Conservation (phyloP, 2,329 filamentous ascomycete species). For the Periconia sp. region DNA sequence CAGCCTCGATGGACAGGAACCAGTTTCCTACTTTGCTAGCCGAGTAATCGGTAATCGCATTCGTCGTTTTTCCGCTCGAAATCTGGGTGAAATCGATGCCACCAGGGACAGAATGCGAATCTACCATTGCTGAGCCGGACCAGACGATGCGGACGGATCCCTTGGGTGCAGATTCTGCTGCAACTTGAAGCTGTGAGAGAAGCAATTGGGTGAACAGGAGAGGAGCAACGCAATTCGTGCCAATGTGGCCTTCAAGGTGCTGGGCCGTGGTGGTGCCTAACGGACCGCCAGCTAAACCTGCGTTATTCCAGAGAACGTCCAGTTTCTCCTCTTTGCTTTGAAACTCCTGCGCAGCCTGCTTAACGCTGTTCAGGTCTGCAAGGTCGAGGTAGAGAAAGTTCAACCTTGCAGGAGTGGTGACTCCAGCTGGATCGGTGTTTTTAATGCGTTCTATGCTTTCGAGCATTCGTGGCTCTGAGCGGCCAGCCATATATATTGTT, state of each 20-base stretch:
- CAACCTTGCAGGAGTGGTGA: conserved; percentile 28
- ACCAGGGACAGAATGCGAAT: conserved; percentile 7
- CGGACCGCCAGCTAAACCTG: conserved; percentile 33
- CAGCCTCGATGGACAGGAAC: conserved; percentile 18
- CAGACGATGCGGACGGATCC: conserved; percentile 44
- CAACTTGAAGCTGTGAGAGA: conserved; percentile 35
- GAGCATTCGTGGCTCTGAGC: conserved; percentile 41
- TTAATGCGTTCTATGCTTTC: conserved; percentile 55
- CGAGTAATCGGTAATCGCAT: conserved; percentile 14
- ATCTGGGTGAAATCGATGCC: conserved; percentile 6
- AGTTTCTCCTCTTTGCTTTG: conserved; percentile 43
- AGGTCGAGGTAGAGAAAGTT: conserved; percentile 42
- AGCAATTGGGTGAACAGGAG: conserved; percentile 47
- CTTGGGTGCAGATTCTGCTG: conserved; percentile 24
- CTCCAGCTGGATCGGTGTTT: conserved; percentile 21
- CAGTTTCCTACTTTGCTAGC: conserved; percentile 20
- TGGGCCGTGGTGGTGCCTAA: conserved; percentile 17
- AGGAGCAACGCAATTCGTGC: conserved; percentile 46
- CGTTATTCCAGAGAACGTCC: conserved; percentile 48
- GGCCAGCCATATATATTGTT: conserved; percentile 60
- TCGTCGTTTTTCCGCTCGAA: conserved; percentile 7
- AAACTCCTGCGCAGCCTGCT: conserved; percentile 42
- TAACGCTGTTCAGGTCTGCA: conserved; percentile 44
- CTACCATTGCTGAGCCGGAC: conserved; percentile 16
- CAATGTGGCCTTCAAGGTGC: conserved; percentile 36